A percentile compares a stretch with the other conserved stretches of the same genome.
Evolutionary conservation across 371 early-diverging fungal genomes (phyloP).

Genomic region (Batkoa obscura): DNA sequence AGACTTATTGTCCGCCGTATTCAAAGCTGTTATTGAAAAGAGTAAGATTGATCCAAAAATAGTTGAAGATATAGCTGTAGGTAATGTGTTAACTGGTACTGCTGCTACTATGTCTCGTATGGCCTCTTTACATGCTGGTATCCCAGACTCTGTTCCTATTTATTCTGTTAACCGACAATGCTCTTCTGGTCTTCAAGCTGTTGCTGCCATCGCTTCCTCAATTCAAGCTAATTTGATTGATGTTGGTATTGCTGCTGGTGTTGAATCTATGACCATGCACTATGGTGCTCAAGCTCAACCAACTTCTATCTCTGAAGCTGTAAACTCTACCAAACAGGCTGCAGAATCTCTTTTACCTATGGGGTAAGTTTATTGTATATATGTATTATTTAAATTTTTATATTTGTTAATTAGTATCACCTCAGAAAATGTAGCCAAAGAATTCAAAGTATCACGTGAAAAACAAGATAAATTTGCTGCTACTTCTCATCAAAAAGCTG

Average conservation of each 20-base stretch:
- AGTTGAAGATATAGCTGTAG: constrained; percentile 89
- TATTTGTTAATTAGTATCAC: constrained; percentile 30
- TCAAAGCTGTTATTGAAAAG: constrained; percentile 60
- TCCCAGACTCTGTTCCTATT: constrained; percentile 66
- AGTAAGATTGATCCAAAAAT: constrained; percentile 70
- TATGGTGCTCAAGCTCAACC: constrained; percentile 66
- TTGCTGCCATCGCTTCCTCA: constrained; percentile 72
- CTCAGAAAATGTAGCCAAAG: constrained; percentile 88
- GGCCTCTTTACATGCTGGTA: constrained; percentile 88
- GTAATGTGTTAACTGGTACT: constrained; percentile 83
- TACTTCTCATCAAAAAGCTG: constrained; percentile 56
- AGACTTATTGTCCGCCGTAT: constrained; percentile 68
- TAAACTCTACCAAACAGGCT: constrained; percentile 40
- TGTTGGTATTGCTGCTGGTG: constrained; percentile 92
- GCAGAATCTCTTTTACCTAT: constrained; percentile 74
- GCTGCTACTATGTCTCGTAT: constrained; percentile 89
- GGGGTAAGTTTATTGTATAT: constrained; percentile 29
- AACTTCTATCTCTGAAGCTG: constrained; percentile 37
- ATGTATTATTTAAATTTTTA: constrained; percentile 8
- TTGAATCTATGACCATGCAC: constrained; percentile 92
- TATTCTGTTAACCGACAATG: constrained; percentile 93
- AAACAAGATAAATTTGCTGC: constrained; percentile 85
- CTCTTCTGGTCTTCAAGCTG: constrained; percentile 91
- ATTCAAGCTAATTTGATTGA: constrained; percentile 86
- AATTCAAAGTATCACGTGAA: constrained; percentile 59